These are phyloP conservation scores for Grammothele lineata DNA, from an alignment of 768 basidiomycete genomes.

Conservation along the genomic window DNA sequence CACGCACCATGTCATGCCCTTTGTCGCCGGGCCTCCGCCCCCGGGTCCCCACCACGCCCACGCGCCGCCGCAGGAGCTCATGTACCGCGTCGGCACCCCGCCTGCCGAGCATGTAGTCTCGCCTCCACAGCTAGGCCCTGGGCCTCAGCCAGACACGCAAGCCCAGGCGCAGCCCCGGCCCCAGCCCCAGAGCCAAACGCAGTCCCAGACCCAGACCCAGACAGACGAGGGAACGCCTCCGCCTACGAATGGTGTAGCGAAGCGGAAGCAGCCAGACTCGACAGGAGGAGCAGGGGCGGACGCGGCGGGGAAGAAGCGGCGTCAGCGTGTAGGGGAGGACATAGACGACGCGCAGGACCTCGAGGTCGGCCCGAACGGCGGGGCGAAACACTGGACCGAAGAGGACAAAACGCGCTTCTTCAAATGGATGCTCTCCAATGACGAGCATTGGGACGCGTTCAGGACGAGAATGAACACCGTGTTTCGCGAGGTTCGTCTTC, in stretches of 20 bases:
- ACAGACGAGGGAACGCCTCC: not conserved
- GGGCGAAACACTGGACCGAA: constrained; percentile 83
- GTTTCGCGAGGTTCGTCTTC: constrained; percentile 58
- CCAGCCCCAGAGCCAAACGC: not conserved
- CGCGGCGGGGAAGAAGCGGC: constrained; percentile 9
- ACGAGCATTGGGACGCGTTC: constrained; percentile 76
- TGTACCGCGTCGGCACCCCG: not conserved
- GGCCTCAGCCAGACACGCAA: no score
- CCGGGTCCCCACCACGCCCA: not conserved
- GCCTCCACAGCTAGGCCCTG: no score
- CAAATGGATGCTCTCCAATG: constrained; percentile 73
- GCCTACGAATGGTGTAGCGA: not conserved
- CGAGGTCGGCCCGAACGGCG: constrained; percentile 29
- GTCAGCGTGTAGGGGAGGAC: not conserved
- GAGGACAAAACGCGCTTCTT: constrained; percentile 78
- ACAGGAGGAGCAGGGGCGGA: not conserved
- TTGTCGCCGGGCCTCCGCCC: constrained; percentile 2
- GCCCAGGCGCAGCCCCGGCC: not conserved
- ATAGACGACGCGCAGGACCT: constrained; percentile 10
- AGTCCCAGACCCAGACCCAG: not conserved
- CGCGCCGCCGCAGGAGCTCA: constrained; percentile 1
- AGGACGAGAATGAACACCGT: constrained; percentile 81
- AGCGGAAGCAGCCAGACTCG: constrained; percentile 18
- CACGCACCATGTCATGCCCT: constrained; percentile 13
- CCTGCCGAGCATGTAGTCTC: no score